These are phyloP conservation scores for Sindora glabra DNA, from an alignment of 306 rosid genomes.

Conservation along the genomic window DNA sequence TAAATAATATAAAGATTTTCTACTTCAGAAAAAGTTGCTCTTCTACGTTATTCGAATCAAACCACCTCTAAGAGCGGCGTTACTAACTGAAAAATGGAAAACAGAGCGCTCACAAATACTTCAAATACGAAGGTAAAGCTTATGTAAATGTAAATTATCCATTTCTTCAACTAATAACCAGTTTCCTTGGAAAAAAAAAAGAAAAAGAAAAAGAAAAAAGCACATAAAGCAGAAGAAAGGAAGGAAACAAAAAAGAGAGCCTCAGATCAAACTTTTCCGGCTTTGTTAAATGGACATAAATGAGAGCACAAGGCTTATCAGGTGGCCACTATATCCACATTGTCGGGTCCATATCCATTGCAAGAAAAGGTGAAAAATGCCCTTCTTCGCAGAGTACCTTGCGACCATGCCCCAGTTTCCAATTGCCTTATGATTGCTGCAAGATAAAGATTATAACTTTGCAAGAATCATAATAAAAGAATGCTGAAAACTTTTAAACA, in stretches of 20 bases:
- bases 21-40: too few species aligned
- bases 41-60: too few species aligned
- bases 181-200: conserved; percentile 16
- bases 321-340: conserved; percentile 13
- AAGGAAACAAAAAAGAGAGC: background rate
- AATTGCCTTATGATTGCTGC: conserved; percentile 44
- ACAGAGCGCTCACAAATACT: too few species aligned
- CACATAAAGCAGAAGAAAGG: background rate
- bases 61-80: too few species aligned
- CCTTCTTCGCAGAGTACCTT: conserved; percentile 23
- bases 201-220: conserved; percentile 7
- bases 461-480: too few species aligned
- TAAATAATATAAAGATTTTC: too few species aligned
- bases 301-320: conserved; percentile 24
- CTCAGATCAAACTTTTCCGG: conserved; percentile 33
- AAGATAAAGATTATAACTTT: conserved; percentile 11
- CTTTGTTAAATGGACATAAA: conserved; percentile 28
- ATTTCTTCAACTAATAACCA: conserved; percentile 23
- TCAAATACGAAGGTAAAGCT: background rate
- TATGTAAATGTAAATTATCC: conserved; percentile 21
- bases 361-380: conserved; percentile 35
- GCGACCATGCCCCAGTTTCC: conserved; percentile 23
- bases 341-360: conserved; percentile 24
- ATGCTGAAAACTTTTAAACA: too few species aligned
- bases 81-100: too few species aligned